Evolutionary conservation across 2,329 filamentous ascomycete genomes (phyloP), one percentile per base, ranked within the genome.

Genomic region (Colletotrichum coccodes): DNA sequence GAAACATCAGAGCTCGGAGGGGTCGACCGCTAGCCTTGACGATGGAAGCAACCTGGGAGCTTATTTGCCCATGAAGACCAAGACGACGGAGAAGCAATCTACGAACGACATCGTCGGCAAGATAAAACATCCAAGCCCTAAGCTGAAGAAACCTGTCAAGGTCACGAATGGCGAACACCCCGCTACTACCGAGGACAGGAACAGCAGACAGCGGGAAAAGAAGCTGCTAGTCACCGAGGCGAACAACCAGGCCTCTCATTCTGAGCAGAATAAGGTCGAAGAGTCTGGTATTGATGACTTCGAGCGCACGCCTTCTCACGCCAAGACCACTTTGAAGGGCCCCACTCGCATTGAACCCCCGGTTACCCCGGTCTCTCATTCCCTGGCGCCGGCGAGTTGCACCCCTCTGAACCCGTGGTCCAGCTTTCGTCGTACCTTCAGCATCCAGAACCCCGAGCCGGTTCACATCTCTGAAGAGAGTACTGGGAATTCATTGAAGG

Each of bases 351-450:
- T 68, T 40, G 16, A 40, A 18, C 18, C 52, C 12, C 64, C 52
- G 8, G 21, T 26, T 18, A 21, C n/a, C 23, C 38, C 14, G 16
- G 16, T 40, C 23, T 14, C 32, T 30, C 21, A 38, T 8, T 36
- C 47, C 18, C 1, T n/a, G 8, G 26, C 14, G 6, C 42, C n/a
- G 32, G 21, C 26, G 54, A 38, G 54, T 26, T 21, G n/a, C 12
- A 34, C 36, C 23, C 46, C 18, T 16, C 60, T 42, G 36, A 68
- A 68, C 30, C 65, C 65, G 1, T 68, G 57, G 30, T 42, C 28
- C 11, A 21, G 21, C 30, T 49, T 60, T 3, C 38, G 26, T 16
- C 57, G 30, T 6, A 14, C 56, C 3, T 53, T 32, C 12, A 68
- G 64, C 52, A 26, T 47, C 21, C 42, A 52, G 28, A 56, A 46